Evolutionary conservation across 768 basidiomycete genomes (phyloP).

Genomic region (Leccinum sublutescens): DNA sequence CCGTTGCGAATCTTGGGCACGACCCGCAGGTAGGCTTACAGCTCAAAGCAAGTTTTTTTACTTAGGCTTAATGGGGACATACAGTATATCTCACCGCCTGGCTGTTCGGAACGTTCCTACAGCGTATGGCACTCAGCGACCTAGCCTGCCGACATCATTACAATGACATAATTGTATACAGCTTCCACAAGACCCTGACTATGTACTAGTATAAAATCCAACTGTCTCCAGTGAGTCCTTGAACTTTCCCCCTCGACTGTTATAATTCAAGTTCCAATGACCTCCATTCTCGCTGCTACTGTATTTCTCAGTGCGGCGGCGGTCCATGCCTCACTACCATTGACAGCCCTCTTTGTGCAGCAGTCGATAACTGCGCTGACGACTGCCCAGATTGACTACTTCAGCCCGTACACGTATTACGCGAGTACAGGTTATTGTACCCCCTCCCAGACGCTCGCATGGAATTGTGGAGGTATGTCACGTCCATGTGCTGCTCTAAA

Average conservation of each 20-base stretch:
- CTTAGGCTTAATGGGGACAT: too few species aligned
- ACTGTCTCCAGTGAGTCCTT: conserved; percentile 1
- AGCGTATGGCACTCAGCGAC: too few species aligned
- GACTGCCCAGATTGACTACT: conserved; percentile 40
- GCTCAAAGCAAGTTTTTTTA: too few species aligned
- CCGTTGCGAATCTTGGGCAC: too few species aligned
- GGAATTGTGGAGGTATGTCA: conserved; percentile 55
- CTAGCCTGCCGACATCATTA: background rate
- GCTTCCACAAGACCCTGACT: too few species aligned
- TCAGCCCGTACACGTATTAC: conserved; percentile 49
- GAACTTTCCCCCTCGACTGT: background rate
- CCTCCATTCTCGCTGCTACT: conserved; percentile 13
- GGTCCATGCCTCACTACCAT: conserved; percentile 20
- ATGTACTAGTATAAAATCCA: background rate
- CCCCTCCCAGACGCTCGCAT: conserved; percentile 41
- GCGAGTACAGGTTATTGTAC: conserved; percentile 52
- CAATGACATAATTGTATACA: background rate
- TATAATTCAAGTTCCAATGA: conserved; percentile 10
- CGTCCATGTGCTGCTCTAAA: background rate
- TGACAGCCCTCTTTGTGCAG: conserved; percentile 24
- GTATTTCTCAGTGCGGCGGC: conserved; percentile 13
- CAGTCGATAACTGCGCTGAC: conserved; percentile 41
- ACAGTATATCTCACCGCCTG: background rate
- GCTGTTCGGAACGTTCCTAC: too few species aligned
- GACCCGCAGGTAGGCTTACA: too few species aligned